phyloP scores from a whole-genome alignment of 371 early-diverging fungal species.

The Phascolomyces articulosus region DNA sequence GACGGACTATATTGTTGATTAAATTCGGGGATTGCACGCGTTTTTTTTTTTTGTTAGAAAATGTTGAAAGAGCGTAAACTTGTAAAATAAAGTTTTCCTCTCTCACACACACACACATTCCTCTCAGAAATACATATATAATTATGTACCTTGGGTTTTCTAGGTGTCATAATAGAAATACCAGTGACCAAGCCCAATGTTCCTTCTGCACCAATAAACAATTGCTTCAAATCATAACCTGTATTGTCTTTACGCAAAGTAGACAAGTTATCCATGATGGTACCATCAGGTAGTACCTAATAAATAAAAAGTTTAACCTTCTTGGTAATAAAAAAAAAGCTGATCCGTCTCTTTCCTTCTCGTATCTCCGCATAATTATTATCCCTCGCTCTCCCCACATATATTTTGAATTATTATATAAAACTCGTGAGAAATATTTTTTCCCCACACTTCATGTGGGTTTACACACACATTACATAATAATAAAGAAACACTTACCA shows the following conservation, averaged over 20 bases:
- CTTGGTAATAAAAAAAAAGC: no score
- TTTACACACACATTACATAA: neutral
- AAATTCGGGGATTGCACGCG: no score
- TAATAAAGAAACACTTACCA: slow-evolving; percentile 36
- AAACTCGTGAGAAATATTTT: no score
- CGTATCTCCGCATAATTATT: no score
- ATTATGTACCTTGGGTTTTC: slow-evolving; percentile 31
- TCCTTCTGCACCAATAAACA: slow-evolving; percentile 91
- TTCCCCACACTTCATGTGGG: no score
- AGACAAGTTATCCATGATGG: slow-evolving; percentile 81
- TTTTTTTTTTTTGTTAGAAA: no score
- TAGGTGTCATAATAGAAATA: slow-evolving; percentile 67
- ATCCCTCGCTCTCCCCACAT: no score
- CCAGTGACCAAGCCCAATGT: slow-evolving; percentile 85
- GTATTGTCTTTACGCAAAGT: slow-evolving; percentile 90
- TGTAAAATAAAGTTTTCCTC: neutral
- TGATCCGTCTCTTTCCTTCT: no score
- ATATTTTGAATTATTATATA: no score
- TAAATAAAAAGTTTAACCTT: neutral
- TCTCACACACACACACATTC: neutral
- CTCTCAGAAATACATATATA: neutral
- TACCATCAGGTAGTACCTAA: slow-evolving; percentile 88
- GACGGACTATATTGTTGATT: slow-evolving; percentile 20
- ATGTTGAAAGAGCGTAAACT: no score
- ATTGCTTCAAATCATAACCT: slow-evolving; percentile 83